Evolutionary conservation across 2,329 filamentous ascomycete species (phyloP).

Genomic region (Amauroascus verrucosus): DNA sequence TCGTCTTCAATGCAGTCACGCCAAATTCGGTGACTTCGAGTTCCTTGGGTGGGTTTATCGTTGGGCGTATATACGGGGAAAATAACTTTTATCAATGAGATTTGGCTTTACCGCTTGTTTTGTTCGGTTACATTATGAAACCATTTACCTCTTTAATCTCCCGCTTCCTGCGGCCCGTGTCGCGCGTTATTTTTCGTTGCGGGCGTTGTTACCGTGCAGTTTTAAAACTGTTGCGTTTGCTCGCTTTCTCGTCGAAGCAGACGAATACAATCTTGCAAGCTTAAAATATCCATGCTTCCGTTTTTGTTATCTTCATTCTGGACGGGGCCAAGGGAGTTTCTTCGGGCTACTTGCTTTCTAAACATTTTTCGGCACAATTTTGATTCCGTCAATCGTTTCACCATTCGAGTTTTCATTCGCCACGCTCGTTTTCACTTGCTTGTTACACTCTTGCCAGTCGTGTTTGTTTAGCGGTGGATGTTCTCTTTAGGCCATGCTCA

Average conservation of each 20-base stretch:
- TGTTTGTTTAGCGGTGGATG: conserved; percentile 5
- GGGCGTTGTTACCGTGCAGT: neutral
- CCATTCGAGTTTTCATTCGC: neutral
- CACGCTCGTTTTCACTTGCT: conserved; percentile 2
- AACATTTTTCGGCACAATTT: conserved; percentile 1
- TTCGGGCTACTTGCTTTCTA: neutral
- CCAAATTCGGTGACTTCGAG: neutral
- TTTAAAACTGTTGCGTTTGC: neutral
- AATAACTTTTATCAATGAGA: neutral
- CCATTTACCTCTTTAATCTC: conserved; percentile 4
- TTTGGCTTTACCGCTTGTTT: neutral
- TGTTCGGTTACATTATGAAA: neutral
- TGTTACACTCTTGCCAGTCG: neutral
- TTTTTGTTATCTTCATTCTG: neutral
- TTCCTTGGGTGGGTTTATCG: neutral
- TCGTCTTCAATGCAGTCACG: neutral
- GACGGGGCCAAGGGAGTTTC: neutral
- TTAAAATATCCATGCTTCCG: neutral
- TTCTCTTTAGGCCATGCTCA: neutral
- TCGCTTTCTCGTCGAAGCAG: neutral
- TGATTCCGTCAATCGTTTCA: neutral
- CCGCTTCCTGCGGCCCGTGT: neutral
- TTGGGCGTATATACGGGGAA: conserved; percentile 9
- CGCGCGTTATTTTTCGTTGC: neutral
- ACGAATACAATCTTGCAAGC: neutral